Evolutionary conservation across 2,329 filamentous ascomycete species (phyloP).

Genomic region (Gyromitra esculenta): DNA sequence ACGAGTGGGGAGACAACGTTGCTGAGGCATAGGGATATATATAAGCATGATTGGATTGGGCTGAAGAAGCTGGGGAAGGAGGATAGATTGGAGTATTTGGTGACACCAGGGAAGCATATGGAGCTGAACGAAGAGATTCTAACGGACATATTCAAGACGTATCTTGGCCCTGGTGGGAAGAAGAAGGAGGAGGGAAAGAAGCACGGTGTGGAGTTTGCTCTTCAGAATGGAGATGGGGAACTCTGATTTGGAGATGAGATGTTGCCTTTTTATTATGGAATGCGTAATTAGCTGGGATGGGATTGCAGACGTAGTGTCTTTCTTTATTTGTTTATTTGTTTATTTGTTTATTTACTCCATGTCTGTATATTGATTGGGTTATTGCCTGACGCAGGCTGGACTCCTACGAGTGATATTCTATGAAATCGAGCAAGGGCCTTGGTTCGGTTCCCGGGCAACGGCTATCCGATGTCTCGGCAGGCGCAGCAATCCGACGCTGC

Average conservation of each 20-base stretch:
- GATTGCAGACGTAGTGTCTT: not conserved
- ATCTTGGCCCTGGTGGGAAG: conserved; percentile 66
- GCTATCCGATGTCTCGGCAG: not conserved
- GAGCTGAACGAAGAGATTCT: conserved; percentile 74
- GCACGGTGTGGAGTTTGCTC: conserved; percentile 7
- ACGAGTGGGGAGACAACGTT: conserved; percentile 71
- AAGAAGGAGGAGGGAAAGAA: conserved; percentile 8
- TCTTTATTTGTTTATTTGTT: not conserved
- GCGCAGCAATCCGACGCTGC: not conserved
- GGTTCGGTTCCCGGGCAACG: not conserved
- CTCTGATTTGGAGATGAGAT: conserved; percentile 11
- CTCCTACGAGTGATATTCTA: conserved; percentile 11
- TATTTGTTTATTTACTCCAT: too few species aligned
- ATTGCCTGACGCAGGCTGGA: not conserved
- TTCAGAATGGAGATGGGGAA: conserved; percentile 20
- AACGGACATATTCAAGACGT: conserved; percentile 72
- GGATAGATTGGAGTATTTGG: conserved; percentile 79
- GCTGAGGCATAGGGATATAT: conserved; percentile 76
- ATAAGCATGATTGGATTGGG: conserved; percentile 93
- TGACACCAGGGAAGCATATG: conserved; percentile 84
- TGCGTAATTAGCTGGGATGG: conserved; percentile 8
- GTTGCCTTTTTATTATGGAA: conserved; percentile 1
- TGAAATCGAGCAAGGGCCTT: conserved; percentile 3
- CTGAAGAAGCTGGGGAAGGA: conserved; percentile 80
- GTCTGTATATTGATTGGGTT: not conserved